A percentile compares a stretch with the other conserved stretches of the same genome.
These are phyloP conservation scores for Phytophthora pluvialis DNA, from an alignment of 352 stramenopile genomes.

Conservation along the genomic window DNA sequence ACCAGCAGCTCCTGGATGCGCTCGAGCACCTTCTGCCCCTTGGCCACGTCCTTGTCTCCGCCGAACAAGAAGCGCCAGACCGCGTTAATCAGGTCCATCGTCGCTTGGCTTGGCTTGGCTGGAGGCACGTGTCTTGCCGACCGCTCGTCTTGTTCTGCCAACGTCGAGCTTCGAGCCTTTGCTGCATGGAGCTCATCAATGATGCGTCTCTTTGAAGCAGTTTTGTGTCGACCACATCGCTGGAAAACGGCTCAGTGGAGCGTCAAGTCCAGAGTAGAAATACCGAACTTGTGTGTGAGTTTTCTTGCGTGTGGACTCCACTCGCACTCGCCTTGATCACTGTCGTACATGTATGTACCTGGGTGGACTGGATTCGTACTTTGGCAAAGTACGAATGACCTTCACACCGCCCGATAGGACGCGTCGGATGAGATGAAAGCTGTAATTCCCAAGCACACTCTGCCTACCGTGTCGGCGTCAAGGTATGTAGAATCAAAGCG, in stretches of 20 bases:
- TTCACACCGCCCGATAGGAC: conserved; percentile 12
- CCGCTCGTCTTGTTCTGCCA: conserved; percentile 6
- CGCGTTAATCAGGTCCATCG: conserved; percentile 57
- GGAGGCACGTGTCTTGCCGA: neutral
- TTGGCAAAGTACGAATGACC: conserved; percentile 7
- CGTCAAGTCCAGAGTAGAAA: no score
- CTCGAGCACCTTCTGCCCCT: conserved; percentile 51
- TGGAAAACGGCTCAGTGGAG: neutral
- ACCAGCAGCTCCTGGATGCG: conserved; percentile 57
- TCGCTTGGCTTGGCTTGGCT: neutral
- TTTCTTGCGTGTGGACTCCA: no score
- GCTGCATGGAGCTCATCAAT: neutral
- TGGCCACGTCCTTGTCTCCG: conserved; percentile 35
- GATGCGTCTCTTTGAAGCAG: conserved; percentile 3
- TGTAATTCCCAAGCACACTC: neutral
- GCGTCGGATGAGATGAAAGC: conserved; percentile 8
- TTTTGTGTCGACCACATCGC: conserved; percentile 4
- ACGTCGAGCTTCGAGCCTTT: conserved; percentile 3
- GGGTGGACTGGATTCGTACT: conserved; percentile 1
- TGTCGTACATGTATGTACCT: neutral
- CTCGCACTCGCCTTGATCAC: no score
- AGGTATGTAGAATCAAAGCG: neutral
- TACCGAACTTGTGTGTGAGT: no score
- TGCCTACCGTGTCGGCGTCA: neutral
- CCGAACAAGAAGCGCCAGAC: conserved; percentile 53